phyloP scores from a whole-genome alignment of 2,329 filamentous ascomycete species.

The Ascochyta clinopodiicola region DNA sequence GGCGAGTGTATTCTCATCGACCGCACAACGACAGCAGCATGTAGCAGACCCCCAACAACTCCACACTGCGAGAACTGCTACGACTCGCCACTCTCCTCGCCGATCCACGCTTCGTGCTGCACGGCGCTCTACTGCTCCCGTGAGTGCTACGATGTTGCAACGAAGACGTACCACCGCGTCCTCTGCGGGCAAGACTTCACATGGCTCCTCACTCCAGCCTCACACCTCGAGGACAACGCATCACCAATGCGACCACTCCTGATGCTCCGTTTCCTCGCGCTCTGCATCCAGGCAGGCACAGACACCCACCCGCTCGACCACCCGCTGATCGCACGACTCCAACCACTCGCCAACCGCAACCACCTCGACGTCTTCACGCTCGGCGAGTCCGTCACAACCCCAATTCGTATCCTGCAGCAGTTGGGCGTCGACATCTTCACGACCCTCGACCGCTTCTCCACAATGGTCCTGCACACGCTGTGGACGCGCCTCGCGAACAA shows the following conservation, averaged over 20 bases:
- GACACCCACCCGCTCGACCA: conserved; percentile 27
- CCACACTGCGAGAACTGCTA: conserved; percentile 31
- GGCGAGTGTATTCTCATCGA: conserved; percentile 26
- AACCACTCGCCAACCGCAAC: conserved; percentile 33
- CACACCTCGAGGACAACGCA: conserved; percentile 23
- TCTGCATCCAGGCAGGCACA: conserved; percentile 29
- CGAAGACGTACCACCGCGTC: conserved; percentile 32
- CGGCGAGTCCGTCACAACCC: conserved; percentile 32
- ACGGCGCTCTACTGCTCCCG: conserved; percentile 31
- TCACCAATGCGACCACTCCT: conserved; percentile 35
- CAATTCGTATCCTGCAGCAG: conserved; percentile 35
- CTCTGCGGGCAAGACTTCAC: conserved; percentile 39
- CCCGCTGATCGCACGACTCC: conserved; percentile 36
- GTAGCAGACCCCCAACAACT: conserved; percentile 23
- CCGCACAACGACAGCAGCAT: conserved; percentile 16
- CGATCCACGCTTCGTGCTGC: conserved; percentile 28
- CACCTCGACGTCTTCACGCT: conserved; percentile 41
- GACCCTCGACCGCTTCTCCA: conserved; percentile 27
- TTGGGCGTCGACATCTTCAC: conserved; percentile 34
- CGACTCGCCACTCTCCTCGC: conserved; percentile 18
- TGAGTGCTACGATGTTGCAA: conserved; percentile 30
- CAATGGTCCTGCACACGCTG: conserved; percentile 41
- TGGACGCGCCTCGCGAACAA: conserved; percentile 44
- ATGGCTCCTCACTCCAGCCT: conserved; percentile 25
- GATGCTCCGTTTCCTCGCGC: conserved; percentile 35